Base-by-base conservation (phyloP, 306 rosid species). In the Carpinus viminea region DNA sequence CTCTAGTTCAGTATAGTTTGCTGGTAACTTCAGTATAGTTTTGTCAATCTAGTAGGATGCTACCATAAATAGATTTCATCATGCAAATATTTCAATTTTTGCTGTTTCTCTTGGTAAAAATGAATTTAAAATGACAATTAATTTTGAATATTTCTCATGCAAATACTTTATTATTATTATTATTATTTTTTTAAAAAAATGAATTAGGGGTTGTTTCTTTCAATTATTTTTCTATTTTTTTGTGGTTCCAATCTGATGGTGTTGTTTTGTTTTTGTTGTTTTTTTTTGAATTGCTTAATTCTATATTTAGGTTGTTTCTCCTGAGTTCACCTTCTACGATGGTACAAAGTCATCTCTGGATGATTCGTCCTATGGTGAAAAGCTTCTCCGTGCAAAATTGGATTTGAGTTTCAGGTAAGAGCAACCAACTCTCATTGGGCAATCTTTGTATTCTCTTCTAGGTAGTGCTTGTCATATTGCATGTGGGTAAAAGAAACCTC, bases 321-420 rank as follows among this genome's bases (percentile, higher is more conserved):
- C 98, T 0, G 99, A 93, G 84, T 82, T 95, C 76, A 95, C 99
- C 81, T 95, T 95, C 89, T 95, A 90, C 83, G 99, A 93, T 79
- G 98, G 96, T 79, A 86, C 98, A 26, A 95, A 95, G 81, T 95
- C 99, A 43, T 91, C 90, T 77, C 83, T 88, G 77, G 97, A 90
- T 86, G 97, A 95, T 81, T 85, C 97, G 45, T 75, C 87, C 17
- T 89, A 74, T 79, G 93, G 99, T 55, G 99, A 95, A 86, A 95
- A 93, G 88, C 99, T 93, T 86, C 89, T 95, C 74, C 99, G 99
- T 59, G 99, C 99, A 43, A 95, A 95, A 87, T 78, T 95, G 94
- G 99, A 95, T 76, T 68, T 95, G 76, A 95, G 96, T 80, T 95
- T 95, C 96, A 93, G 93, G 99, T 95, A 78, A 93, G 97, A 78